phyloP scores from a whole-genome alignment of 202 grass and related monocot genomes.

The Setaria viridis region DNA sequence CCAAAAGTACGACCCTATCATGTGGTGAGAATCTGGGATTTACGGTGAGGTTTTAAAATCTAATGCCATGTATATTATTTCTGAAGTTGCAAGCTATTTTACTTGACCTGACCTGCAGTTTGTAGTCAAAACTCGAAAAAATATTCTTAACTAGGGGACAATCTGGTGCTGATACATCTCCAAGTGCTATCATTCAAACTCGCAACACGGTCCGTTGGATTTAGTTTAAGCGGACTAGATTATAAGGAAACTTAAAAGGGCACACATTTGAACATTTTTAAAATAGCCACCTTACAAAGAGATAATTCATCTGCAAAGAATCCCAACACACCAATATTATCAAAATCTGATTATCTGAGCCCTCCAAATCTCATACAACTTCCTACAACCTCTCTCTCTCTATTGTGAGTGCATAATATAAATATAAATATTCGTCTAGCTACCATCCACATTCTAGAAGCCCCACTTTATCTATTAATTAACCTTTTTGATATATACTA shows the following conservation, averaged over 20 bases:
- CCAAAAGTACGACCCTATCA: too few species aligned
- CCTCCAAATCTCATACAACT: neutral
- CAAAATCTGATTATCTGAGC: neutral
- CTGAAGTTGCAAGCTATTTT: constrained; percentile 26
- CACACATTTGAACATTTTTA: neutral
- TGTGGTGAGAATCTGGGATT: constrained; percentile 97
- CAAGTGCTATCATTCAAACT: constrained; percentile 24
- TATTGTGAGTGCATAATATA: neutral
- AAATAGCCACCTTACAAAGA: neutral
- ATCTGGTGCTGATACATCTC: constrained; percentile 8
- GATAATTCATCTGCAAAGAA: neutral
- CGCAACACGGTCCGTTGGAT: neutral
- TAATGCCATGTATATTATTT: constrained; percentile 30
- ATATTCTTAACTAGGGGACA: neutral
- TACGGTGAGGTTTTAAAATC: constrained; percentile 58
- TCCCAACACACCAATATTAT: neutral
- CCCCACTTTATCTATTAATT: too few species aligned
- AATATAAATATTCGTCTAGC: too few species aligned
- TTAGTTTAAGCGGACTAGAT: neutral
- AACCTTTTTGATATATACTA: too few species aligned
- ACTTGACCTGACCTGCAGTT: constrained; percentile 3
- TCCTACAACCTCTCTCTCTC: too few species aligned
- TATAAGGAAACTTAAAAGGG: neutral
- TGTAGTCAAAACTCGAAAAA: constrained; percentile 8
- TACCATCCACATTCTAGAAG: too few species aligned